These are phyloP conservation scores for Blastocystis sp. DNA, from an alignment of 352 stramenopile species.

Conservation along the genomic window DNA sequence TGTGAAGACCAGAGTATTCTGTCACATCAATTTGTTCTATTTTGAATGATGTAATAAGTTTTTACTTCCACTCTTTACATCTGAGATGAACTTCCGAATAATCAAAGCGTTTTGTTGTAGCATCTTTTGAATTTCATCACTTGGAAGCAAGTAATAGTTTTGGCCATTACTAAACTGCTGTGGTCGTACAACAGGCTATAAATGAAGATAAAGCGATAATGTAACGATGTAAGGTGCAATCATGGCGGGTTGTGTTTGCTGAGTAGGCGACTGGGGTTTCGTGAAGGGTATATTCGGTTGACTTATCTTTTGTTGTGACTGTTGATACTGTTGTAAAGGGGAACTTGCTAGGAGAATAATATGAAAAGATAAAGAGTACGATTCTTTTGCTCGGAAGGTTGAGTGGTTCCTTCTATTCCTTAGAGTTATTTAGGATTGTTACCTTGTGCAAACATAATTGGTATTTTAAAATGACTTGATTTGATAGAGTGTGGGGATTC, in stretches of 20 bases:
- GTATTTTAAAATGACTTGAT: no score
- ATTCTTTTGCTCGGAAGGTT: no score
- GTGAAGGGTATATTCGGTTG: not conserved
- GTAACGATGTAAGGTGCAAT: conserved; percentile 17
- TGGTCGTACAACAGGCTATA: not conserved
- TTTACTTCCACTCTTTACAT: conserved; percentile 42
- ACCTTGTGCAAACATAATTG: no score
- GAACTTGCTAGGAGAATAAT: no score
- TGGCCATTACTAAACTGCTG: not conserved
- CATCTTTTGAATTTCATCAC: conserved; percentile 55
- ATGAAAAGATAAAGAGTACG: no score
- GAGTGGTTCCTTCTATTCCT: no score
- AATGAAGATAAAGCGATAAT: not conserved
- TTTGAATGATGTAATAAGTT: not conserved
- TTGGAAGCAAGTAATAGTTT: conserved; percentile 18
- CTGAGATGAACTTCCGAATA: conserved; percentile 51
- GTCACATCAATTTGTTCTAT: conserved; percentile 52
- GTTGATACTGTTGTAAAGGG: not conserved
- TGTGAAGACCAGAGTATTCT: conserved; percentile 50
- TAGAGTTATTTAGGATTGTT: no score
- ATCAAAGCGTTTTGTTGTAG: conserved; percentile 54
- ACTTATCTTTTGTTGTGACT: not conserved
- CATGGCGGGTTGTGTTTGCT: not conserved
- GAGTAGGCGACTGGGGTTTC: not conserved
- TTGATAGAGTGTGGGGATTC: no score